Conservation (phyloP, 2,329 filamentous ascomycete genomes). For the Emmonsia crescens region DNA sequence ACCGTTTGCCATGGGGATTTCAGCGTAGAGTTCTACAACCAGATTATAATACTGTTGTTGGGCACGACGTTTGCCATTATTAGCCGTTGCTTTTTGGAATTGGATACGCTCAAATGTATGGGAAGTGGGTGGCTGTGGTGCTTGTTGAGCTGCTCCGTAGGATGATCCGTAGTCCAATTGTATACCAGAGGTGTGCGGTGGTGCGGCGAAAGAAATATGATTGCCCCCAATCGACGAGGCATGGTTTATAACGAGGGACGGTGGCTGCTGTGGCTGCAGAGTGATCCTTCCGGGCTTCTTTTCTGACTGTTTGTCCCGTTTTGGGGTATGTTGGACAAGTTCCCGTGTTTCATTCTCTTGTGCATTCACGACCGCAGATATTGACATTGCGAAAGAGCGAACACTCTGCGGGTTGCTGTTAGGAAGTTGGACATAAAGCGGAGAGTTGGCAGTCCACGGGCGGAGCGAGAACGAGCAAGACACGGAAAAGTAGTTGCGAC, state of each 20-base stretch:
- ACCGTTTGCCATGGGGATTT: conserved; percentile 40
- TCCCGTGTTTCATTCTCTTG: conserved; percentile 67
- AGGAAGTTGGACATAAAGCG: conserved; percentile 46
- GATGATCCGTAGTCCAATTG: conserved; percentile 26
- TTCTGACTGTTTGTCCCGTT: conserved; percentile 78
- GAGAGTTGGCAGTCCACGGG: conserved; percentile 46
- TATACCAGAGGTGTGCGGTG: conserved; percentile 19
- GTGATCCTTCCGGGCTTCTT: conserved; percentile 60
- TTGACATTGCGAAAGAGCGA: conserved; percentile 67
- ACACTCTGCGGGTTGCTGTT: conserved; percentile 46
- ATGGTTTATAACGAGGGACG: conserved; percentile 28
- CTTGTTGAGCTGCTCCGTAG: conserved; percentile 21
- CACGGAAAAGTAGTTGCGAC: conserved; percentile 83
- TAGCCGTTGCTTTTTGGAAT: conserved; percentile 87
- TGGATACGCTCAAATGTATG: conserved; percentile 79
- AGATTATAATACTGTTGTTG: conserved; percentile 89
- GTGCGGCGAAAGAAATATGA: conserved; percentile 19
- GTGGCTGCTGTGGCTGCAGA: conserved; percentile 55
- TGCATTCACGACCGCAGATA: conserved; percentile 72
- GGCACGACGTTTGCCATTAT: conserved; percentile 82
- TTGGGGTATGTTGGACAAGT: conserved; percentile 81
- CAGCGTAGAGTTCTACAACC: conserved; percentile 71
- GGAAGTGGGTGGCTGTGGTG: conserved; percentile 32
- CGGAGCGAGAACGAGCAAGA: conserved; percentile 64
- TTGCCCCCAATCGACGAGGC: conserved; percentile 15